Percentiles rank a stretch among this genome's conserved stretches.
Evolutionary conservation across 768 basidiomycete species (phyloP).

Genomic region (Xerocomellus amylosporus): DNA sequence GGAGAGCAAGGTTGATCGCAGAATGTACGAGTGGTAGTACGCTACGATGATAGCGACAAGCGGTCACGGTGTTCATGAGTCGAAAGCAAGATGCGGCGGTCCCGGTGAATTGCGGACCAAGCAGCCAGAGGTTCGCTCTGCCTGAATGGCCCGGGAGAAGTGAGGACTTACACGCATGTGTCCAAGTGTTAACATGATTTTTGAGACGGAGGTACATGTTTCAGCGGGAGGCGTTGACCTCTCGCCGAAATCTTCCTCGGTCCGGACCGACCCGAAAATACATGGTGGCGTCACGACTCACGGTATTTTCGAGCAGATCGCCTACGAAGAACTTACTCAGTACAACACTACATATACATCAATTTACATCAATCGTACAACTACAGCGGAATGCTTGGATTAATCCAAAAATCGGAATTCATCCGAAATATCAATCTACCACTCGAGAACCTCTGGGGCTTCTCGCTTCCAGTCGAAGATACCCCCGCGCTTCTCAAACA

Average conservation of each 20-base stretch:
- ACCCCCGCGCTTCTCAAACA: conserved; percentile 34
- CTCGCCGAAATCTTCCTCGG: too few relatives aligned
- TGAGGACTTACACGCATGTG: background rate
- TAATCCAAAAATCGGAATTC: background rate
- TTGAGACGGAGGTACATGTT: background rate
- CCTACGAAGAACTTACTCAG: too few relatives aligned
- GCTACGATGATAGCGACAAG: background rate
- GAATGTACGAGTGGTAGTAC: conserved; percentile 24
- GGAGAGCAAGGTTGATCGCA: conserved; percentile 28
- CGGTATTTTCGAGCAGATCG: too few relatives aligned
- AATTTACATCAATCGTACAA: background rate
- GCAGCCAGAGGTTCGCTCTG: background rate
- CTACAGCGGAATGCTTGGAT: background rate
- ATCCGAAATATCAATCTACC: background rate
- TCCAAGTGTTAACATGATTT: background rate
- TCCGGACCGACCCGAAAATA: background rate
- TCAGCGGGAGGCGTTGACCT: background rate
- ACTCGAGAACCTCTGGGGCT: background rate
- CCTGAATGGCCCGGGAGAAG: background rate
- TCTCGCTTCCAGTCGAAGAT: conserved; percentile 37
- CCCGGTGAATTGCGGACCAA: background rate
- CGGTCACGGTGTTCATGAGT: background rate
- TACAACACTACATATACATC: too few relatives aligned
- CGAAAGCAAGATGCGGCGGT: background rate
- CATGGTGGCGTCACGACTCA: too few relatives aligned